Evolutionary conservation across 2,329 filamentous ascomycete species (phyloP).

Genomic region (Coniochaeta pulveracea): DNA sequence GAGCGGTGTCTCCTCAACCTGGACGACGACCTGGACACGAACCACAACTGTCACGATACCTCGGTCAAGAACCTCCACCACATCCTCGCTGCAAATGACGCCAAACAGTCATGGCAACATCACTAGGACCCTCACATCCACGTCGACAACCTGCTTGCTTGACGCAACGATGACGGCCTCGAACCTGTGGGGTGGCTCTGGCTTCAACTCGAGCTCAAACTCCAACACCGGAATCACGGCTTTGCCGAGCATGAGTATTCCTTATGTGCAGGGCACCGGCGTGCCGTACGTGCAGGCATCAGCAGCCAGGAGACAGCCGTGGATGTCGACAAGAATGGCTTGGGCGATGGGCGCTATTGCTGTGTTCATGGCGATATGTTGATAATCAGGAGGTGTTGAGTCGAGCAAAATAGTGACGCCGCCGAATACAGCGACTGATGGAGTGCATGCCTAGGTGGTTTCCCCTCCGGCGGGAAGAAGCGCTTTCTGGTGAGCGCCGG

Average conservation of each 20-base stretch:
- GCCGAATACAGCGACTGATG: not conserved
- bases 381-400: conserved; percentile 4
- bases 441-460: not conserved
- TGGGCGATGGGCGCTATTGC: conserved; percentile 15
- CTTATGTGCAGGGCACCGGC: too few species aligned
- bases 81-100: too few species aligned
- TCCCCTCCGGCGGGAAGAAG: not conserved
- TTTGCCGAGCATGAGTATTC: too few species aligned
- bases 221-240: too few species aligned
- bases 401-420: not conserved
- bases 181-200: too few species aligned
- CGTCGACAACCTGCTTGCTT: too few species aligned
- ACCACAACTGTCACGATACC: too few species aligned
- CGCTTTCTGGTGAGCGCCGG: not conserved
- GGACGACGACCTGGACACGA: not conserved
- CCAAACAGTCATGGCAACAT: too few species aligned
- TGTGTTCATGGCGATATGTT: conserved; percentile 16
- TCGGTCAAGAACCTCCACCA: too few species aligned
- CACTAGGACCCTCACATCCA: too few species aligned
- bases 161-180: too few species aligned
- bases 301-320: conserved; percentile 11
- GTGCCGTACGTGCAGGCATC: conserved; percentile 6
- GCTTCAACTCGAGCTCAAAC: too few species aligned
- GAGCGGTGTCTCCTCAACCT: not conserved
- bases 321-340: conserved; percentile 14